A percentile compares a stretch with the other conserved stretches of the same genome.
Conservation (phyloP, 2,329 filamentous ascomycete species). For the Venturia aucupariae region DNA sequence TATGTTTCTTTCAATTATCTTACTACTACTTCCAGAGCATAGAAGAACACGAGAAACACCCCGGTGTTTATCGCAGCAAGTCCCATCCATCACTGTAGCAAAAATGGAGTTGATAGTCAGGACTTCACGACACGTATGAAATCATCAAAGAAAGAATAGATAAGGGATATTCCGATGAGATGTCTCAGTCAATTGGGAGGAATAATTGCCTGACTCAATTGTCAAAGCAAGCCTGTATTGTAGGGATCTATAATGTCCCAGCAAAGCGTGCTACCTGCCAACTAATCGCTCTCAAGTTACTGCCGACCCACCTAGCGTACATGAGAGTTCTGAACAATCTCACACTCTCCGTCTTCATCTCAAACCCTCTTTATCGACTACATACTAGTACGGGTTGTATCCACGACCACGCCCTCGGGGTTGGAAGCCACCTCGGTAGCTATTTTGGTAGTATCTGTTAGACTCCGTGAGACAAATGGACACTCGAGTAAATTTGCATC, state of each 20-base stretch:
- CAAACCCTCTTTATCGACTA: neutral
- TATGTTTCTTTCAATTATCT: no score
- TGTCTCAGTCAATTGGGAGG: no score
- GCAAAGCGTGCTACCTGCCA: neutral
- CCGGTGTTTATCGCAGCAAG: no score
- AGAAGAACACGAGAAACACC: no score
- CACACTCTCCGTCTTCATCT: neutral
- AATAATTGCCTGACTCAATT: no score
- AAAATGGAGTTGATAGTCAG: no score
- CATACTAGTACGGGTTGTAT: conserved; percentile 1
- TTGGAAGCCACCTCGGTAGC: conserved; percentile 31
- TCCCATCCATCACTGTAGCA: no score
- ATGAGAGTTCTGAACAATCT: neutral
- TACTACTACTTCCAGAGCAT: no score
- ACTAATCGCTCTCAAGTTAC: neutral
- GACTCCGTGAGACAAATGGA: neutral
- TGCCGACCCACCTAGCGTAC: neutral
- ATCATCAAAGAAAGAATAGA: no score
- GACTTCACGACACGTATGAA: no score
- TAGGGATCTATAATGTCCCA: neutral
- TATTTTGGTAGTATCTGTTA: conserved; percentile 11
- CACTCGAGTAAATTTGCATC: neutral
- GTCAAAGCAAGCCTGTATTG: no score
- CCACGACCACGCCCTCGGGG: conserved; percentile 21
- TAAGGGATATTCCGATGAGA: no score